phyloP scores from a whole-genome alignment of 2,329 filamentous ascomycete genomes.

The Xylariaceae sp. region DNA sequence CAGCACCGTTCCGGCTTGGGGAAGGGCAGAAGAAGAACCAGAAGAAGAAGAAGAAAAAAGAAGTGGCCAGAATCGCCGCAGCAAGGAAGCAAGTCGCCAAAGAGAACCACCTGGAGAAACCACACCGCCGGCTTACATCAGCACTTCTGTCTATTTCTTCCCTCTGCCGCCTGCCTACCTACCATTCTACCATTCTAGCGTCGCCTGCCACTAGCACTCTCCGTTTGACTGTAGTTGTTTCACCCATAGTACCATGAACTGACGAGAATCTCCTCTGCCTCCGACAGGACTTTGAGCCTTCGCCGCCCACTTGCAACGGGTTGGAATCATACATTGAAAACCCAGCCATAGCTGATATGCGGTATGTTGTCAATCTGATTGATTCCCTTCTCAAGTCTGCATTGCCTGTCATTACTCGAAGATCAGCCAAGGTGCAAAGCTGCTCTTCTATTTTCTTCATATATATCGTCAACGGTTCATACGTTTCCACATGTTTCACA shows the following conservation, averaged over 20 bases:
- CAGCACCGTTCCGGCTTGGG: constrained; percentile 22
- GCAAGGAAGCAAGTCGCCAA: background rate
- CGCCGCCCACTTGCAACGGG: constrained; percentile 44
- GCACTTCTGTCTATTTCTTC: constrained; percentile 14
- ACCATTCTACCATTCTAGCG: constrained; percentile 8
- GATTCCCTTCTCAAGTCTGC: background rate
- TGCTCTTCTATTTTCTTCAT: background rate
- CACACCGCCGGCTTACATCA: constrained; percentile 8
- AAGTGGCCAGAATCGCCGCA: background rate
- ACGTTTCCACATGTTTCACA: background rate
- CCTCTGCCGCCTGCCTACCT: constrained; percentile 12
- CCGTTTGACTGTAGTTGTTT: constrained; percentile 11
- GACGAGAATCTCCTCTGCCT: constrained; percentile 31
- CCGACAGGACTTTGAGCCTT: constrained; percentile 51
- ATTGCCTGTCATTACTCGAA: background rate
- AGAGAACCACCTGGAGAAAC: constrained; percentile 1
- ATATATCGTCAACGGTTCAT: constrained; percentile 1
- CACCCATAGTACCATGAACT: constrained; percentile 28
- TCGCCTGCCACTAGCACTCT: constrained; percentile 8
- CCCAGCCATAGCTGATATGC: constrained; percentile 48
- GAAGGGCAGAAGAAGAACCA: constrained; percentile 2
- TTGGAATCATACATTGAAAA: constrained; percentile 50
- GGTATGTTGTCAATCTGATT: constrained; percentile 38
- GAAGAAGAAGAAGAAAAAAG: background rate
- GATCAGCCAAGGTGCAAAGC: background rate